phyloP scores from a whole-genome alignment of 1,139 yeast genomes.

The Debaryomyces robertsiae region DNA sequence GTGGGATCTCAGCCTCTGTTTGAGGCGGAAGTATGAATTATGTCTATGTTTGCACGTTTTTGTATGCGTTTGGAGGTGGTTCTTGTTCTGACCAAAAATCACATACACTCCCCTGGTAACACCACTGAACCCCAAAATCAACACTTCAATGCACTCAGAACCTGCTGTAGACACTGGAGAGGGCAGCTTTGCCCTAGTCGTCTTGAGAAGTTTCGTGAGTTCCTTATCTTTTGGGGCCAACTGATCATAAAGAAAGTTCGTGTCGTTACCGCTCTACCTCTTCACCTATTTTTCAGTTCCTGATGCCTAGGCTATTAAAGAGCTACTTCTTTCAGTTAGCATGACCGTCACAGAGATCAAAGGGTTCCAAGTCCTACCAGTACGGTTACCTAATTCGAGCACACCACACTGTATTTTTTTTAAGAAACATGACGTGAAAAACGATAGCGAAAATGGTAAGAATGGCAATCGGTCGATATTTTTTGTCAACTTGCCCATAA shows the following conservation, averaged over 20 bases:
- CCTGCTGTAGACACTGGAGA: too few species aligned
- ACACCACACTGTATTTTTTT: slow-evolving; percentile 54
- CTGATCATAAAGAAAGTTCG: background rate
- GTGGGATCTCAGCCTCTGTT: too few species aligned
- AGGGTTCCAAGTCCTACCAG: slow-evolving; percentile 57
- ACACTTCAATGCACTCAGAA: too few species aligned
- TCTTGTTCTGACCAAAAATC: too few species aligned
- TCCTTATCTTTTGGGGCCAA: background rate
- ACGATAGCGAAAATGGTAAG: slow-evolving; percentile 27
- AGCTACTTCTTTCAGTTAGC: background rate
- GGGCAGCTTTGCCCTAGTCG: too few species aligned
- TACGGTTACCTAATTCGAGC: slow-evolving; percentile 38
- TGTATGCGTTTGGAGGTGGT: too few species aligned
- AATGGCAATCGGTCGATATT: slow-evolving; percentile 53
- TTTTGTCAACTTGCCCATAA: slow-evolving; percentile 74
- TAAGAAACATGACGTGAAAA: slow-evolving; percentile 63
- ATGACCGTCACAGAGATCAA: slow-evolving; percentile 40
- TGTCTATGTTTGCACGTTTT: too few species aligned
- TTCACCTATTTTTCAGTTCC: background rate
- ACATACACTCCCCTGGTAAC: too few species aligned
- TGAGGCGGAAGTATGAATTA: too few species aligned
- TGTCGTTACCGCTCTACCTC: background rate
- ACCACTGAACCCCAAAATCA: too few species aligned
- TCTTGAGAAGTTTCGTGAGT: background rate
- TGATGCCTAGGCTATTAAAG: background rate